A percentile compares a stretch with the other conserved stretches of the same genome.
Conservation (phyloP, 495 filamentous ascomycete genomes). For the Neurospora pannonica region DNA sequence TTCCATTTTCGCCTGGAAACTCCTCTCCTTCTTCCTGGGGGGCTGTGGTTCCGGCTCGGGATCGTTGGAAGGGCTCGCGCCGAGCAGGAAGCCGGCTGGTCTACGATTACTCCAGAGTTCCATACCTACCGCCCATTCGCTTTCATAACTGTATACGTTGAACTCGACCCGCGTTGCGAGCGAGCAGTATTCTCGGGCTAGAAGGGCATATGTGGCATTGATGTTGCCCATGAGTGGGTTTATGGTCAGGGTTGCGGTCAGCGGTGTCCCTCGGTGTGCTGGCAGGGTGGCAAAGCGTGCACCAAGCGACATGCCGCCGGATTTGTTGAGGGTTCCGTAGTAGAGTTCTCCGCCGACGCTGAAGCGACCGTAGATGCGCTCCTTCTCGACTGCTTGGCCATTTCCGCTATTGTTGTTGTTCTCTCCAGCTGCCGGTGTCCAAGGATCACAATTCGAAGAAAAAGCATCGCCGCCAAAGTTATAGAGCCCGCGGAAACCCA, state of each 20-base stretch:
- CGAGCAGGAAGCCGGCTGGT: slow-evolving; percentile 32
- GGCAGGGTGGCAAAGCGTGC: slow-evolving; percentile 85
- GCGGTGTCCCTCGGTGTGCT: slow-evolving; percentile 71
- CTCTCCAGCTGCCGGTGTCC: slow-evolving; percentile 4
- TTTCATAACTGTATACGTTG: slow-evolving; percentile 97
- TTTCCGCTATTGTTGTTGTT: slow-evolving; percentile 7
- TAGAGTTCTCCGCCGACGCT: slow-evolving; percentile 88
- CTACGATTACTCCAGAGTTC: slow-evolving; percentile 69
- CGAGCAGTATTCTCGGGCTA: slow-evolving; percentile 68
- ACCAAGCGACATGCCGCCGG: slow-evolving; percentile 68
- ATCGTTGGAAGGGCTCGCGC: slow-evolving; percentile 16
- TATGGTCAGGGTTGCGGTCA: slow-evolving; percentile 83
- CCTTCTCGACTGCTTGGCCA: slow-evolving; percentile 22
- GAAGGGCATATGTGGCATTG: slow-evolving; percentile 80
- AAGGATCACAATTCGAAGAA: slow-evolving; percentile 17
- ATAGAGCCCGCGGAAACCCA: slow-evolving; percentile 82
- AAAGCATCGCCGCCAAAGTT: slow-evolving; percentile 84
- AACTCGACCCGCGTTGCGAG: slow-evolving; percentile 90
- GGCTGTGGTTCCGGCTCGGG: slow-evolving; percentile 14
- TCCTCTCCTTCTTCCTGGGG: slow-evolving; percentile 31
- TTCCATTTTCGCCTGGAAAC: slow-evolving; percentile 45
- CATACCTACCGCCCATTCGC: slow-evolving; percentile 78
- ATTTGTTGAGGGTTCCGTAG: slow-evolving; percentile 86
- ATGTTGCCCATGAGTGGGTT: slow-evolving; percentile 91
- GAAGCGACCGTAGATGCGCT: slow-evolving; percentile 54